Conservation (phyloP, 371 early-diverging fungal species). For the Lichtheimia hyalospora region DNA sequence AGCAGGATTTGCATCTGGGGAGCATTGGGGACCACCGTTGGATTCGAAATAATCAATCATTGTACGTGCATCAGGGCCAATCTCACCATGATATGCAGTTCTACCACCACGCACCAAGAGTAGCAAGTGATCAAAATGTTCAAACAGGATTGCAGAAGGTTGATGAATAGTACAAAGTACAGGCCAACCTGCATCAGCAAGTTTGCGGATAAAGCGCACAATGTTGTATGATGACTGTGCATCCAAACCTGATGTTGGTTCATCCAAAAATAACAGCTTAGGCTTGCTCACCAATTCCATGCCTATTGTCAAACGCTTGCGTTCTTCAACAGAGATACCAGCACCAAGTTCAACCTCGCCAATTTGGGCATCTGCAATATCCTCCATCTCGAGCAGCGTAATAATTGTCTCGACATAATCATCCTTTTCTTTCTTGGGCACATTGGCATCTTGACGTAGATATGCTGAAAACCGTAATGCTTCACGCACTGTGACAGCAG, state of each 20-base stretch:
- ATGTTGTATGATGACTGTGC: slow-evolving; percentile 72
- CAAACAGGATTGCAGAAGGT: slow-evolving; percentile 64
- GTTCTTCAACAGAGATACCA: slow-evolving; percentile 65
- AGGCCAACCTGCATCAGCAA: slow-evolving; percentile 61
- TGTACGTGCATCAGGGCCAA: slow-evolving; percentile 54
- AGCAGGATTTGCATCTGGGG: slow-evolving; percentile 65
- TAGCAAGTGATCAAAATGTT: slow-evolving; percentile 68
- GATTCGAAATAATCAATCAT: slow-evolving; percentile 63
- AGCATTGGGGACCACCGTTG: slow-evolving; percentile 56
- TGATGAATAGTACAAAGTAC: slow-evolving; percentile 70
- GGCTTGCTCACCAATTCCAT: slow-evolving; percentile 74
- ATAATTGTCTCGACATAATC: slow-evolving; percentile 69
- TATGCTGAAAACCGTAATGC: slow-evolving; percentile 69
- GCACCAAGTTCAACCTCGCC: slow-evolving; percentile 46
- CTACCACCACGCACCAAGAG: slow-evolving; percentile 69
- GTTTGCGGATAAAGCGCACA: slow-evolving; percentile 61
- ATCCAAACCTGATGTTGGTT: slow-evolving; percentile 78
- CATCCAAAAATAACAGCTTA: slow-evolving; percentile 77
- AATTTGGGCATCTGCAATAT: slow-evolving; percentile 56
- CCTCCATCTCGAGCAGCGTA: slow-evolving; percentile 57
- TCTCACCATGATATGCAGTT: slow-evolving; percentile 63
- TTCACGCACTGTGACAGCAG: slow-evolving; percentile 60
- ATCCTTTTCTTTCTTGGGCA: slow-evolving; percentile 55
- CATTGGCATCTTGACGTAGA: slow-evolving; percentile 59
- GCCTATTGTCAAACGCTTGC: slow-evolving; percentile 71